phyloP scores from a whole-genome alignment of 805 yeast species.

The Nakazawaea pomicola region DNA sequence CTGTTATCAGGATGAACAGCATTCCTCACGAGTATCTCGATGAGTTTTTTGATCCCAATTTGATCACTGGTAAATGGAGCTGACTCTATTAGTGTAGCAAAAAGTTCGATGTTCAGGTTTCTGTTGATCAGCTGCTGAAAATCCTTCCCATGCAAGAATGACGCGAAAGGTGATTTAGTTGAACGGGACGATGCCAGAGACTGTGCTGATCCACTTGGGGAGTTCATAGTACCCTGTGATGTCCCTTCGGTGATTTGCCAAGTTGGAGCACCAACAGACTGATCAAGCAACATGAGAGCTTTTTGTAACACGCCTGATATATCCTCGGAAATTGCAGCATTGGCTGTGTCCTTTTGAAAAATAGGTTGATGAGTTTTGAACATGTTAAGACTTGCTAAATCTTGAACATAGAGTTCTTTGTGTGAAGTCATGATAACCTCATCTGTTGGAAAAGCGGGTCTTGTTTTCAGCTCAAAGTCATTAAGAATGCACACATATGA shows the following conservation, averaged over 20 bases:
- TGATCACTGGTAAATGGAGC: conserved; percentile 50
- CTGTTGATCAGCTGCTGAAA: not conserved
- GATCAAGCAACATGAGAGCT: conserved; percentile 56
- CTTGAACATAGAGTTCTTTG: not conserved
- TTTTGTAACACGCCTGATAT: conserved; percentile 54
- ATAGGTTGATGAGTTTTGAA: conserved; percentile 29
- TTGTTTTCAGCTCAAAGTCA: conserved; percentile 49
- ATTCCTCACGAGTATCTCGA: conserved; percentile 76
- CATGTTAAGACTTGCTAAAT: conserved; percentile 3
- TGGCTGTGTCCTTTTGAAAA: conserved; percentile 38
- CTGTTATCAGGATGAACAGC: conserved; percentile 60
- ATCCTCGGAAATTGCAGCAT: conserved; percentile 61
- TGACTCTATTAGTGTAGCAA: conserved; percentile 64
- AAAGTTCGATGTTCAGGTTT: conserved; percentile 39
- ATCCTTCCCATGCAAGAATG: conserved; percentile 11
- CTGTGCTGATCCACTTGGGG: conserved; percentile 10
- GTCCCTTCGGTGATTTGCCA: conserved; percentile 11
- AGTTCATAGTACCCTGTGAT: conserved; percentile 14
- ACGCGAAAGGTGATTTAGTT: conserved; percentile 10
- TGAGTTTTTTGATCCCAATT: conserved; percentile 49
- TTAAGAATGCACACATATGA: conserved; percentile 68
- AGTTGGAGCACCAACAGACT: conserved; percentile 45
- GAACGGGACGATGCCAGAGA: conserved; percentile 18
- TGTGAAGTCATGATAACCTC: conserved; percentile 25
- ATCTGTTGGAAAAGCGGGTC: conserved; percentile 73